Base-by-base conservation (phyloP, 306 rosid species). In the Lablab purpureus region DNA sequence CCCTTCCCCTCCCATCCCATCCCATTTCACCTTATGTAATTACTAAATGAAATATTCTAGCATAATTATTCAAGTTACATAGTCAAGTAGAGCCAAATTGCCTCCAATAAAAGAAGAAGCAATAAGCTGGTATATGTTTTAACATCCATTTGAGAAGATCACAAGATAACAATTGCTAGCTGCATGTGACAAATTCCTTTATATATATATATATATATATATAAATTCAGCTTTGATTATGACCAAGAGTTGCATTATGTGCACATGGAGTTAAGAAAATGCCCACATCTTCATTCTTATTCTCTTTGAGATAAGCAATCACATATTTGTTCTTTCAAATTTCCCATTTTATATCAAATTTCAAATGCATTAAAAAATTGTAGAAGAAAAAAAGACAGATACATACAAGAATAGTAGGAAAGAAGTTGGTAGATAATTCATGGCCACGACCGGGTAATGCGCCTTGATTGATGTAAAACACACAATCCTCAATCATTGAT, bases 391-490 rank as follows among this genome's bases (percentile, higher is more conserved):
- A 55, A 27, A 27, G 14, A 6, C 18, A 43, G n/a, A 25, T 8
- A 21, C 12, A 74, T 56, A 4, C 78, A 56, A 58, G 51, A 73
- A 56, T 51, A 22, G 40, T 9, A 74, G 46, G 32, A 18, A 32
- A n/a, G n/a, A 47, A 17, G 76, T 46, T 6, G 63, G 32, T 37
- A 18, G 66, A 51, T 12, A 15, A 74, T n/a, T 41, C 18, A 17
- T 7, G 56, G 59, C 70, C 19, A 67, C n/a, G 37, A 50, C 77
- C 85, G 77, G 30, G 32, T 22, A 72, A 81, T 55, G 80, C 80
- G 88, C 78, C 85, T 34, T 27, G 65, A 85, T 81, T 76, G 43
- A 32, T 77, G 83, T 66, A 36, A 58, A 41, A 10, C 23, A 18
- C 34, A 21, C 18, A 58, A 67, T 21, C 54, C 10, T 41, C 45